Conservation (phyloP, 768 basidiomycete genomes). For the Boletus rubropictus region DNA sequence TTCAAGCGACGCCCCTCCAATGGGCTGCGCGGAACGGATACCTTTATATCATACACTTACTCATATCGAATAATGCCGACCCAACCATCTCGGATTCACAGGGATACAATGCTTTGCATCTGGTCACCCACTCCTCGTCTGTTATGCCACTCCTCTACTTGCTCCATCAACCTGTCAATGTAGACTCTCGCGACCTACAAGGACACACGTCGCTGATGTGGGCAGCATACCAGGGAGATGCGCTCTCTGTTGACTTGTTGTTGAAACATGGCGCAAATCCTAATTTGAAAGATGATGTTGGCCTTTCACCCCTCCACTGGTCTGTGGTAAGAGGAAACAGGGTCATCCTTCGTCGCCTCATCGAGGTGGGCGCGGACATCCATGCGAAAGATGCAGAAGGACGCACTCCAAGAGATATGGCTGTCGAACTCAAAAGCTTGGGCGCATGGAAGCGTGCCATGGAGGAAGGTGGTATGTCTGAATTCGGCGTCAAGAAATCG, state of each 20-base stretch:
- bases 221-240: conserved; percentile 99
- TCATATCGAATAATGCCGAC: conserved; percentile 86
- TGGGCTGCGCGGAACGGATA: conserved; percentile 99
- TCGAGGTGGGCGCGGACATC: conserved; percentile 84
- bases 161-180: conserved; percentile 86
- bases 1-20: conserved; percentile 91
- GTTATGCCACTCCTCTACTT: conserved; percentile 93
- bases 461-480: conserved; percentile 80
- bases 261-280: conserved; percentile 83
- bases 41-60: conserved; percentile 89
- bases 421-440: conserved; percentile 83
- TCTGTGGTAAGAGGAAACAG: conserved; percentile 94
- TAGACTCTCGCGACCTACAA: conserved; percentile 85
- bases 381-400: conserved; percentile 75
- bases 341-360: conserved; percentile 73
- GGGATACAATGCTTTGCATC: conserved; percentile 93
- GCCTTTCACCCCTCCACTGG: conserved; percentile 92
- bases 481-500: conserved; percentile 61
- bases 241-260: conserved; percentile 86
- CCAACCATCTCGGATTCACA: conserved; percentile 88
- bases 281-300: conserved; percentile 69
- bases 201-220: conserved; percentile 97
- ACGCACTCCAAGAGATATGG: conserved; percentile 92
- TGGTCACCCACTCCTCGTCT: conserved; percentile 89
- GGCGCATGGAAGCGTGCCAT: conserved; percentile 87